Base-by-base conservation (phyloP, 352 stramenopile species). In the Globisporangium nagaii region DNA sequence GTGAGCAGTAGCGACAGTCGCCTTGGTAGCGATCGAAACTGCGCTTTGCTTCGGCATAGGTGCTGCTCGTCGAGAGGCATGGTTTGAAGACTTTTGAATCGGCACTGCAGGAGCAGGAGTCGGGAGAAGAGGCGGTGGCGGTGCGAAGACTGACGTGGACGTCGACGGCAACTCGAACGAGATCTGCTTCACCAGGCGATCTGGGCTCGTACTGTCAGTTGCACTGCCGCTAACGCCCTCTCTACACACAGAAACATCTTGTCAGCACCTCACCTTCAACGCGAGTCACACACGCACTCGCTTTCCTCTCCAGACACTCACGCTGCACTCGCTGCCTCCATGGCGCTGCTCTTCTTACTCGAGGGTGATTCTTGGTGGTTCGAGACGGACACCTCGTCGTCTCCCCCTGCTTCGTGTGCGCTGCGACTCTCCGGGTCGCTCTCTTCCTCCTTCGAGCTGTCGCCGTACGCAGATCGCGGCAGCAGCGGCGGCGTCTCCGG, bases 401-500 rank as follows among this genome's bases (percentile, higher is more conserved):
- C 40, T 41, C 28, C 52, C n/a, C n/a, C n/a, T n/a, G n/a, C n/a
- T n/a, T n/a, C n/a, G n/a, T n/a, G n/a, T 25, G 25, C 35, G 19
- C 4, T 30, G 35, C 42, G 31, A 7, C 15, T n/a, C 28, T 22
- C 19, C 1, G 30, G 19, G 4, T 53, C 61, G 0, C 15, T 10
- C 22, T 41, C 20, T 11, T 64, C 53, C 15, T 62, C 53, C 10
- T 57, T 58, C 1, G 46, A 25, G 19, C 19, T 30, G 22, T 62
- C 42, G 24, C 58, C 53, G 32, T 79, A 82, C 2, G 73, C 30
- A 27, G 68, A 73, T 6, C 68, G 56, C 32, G 70, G 68, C 5
- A 79, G 55, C 32, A 82, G 58, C 36, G 53, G 40, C 20, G 75
- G 75, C 4, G 73, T 84, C 71, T 86, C 75, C 0, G 73, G 75